Evolutionary conservation across 2,329 filamentous ascomycete species (phyloP), one percentile per base, ranked within the genome.

Genomic region (Capronia americana): DNA sequence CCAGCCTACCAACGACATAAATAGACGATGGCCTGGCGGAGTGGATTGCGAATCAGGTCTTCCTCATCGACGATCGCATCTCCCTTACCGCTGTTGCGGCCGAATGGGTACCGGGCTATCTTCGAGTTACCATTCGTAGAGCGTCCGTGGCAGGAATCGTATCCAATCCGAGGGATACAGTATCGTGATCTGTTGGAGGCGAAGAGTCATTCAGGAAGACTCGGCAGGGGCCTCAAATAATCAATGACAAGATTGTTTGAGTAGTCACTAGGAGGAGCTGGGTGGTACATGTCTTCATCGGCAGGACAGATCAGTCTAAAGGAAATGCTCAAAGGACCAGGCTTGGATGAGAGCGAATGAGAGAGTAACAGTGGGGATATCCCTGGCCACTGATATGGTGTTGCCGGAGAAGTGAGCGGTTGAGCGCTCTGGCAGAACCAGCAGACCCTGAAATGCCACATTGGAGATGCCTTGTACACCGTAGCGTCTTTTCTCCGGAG

Each of bases 211-310:
- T 26, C 48, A 8, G 24, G 24, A 17, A 12, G 20, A 51, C 48
- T 24, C 20, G 10, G 7, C 20, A 20, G 48, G 23, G 2, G 5
- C 48, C 20, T 2, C 48, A 51, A 8, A 23, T 8, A 4, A 51
- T 51, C 20, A 51, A 26, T 26, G 48, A 51, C 20, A 51, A 14
- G 48, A 24, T 51, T 26, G 20, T 51, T 24, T 51, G 48, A 51
- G 48, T 17, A 10, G 20, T 23, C 23, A 4, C 48, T 3, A 14
- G 12, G 48, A n/a, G 38, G 5, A 17, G 6, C 11, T 8, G 14
- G 7, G 3, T 6, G 17, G 14, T n/a, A 44, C 17, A 44, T 44
- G 17, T 44, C 17, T 6, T 8, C n/a, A 44, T n/a, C 2, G 5
- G 17, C 6, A 44, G 14, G 8, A 8, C 17, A 8, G 38, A 6